A percentile compares a stretch with the other conserved stretches of the same genome.
Conservation (phyloP, 1,284 basidiomycete species). For the Cryptococcus floricola region DNA sequence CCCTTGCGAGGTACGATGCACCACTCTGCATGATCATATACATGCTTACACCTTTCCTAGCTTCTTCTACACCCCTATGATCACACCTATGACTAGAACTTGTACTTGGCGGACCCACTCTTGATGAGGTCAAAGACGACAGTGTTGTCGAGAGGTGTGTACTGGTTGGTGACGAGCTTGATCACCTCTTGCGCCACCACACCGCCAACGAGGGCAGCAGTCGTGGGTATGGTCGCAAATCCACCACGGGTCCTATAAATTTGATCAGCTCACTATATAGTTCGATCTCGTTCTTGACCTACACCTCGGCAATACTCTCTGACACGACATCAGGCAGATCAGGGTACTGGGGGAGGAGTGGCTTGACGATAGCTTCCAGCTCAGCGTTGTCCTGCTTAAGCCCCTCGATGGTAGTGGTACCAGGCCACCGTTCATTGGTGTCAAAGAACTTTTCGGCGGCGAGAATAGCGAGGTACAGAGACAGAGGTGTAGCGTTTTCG, state of each 20-base stretch:
- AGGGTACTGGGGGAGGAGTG: conserved; percentile 26
- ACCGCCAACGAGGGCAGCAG: conserved; percentile 88
- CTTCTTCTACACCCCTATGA: too few relatives aligned
- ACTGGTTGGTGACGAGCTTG: conserved; percentile 95
- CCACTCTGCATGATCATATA: too few relatives aligned
- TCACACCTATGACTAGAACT: conserved; percentile 20
- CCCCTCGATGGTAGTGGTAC: conserved; percentile 43
- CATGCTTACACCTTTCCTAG: too few relatives aligned
- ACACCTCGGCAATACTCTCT: conserved; percentile 75
- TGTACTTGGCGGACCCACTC: conserved; percentile 42
- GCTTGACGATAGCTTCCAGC: conserved; percentile 28
- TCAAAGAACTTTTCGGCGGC: conserved; percentile 50
- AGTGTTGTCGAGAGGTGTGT: conserved; percentile 82
- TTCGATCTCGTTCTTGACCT: conserved; percentile 35
- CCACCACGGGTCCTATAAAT: conserved; percentile 63
- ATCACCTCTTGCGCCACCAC: conserved; percentile 95
- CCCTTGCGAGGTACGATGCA: too few relatives aligned
- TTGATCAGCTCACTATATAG: conserved; percentile 7
- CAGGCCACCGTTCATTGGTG: conserved; percentile 50
- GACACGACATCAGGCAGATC: conserved; percentile 61
- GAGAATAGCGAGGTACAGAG: conserved; percentile 49
- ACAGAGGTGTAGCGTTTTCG: conserved; percentile 8
- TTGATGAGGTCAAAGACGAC: conserved; percentile 79
- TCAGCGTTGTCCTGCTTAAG: conserved; percentile 41
- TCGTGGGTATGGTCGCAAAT: conserved; percentile 82